A percentile compares a stretch with the other conserved stretches of the same genome.
phyloP scores from a whole-genome alignment of 2,329 filamentous ascomycete genomes.

The Diaporthe amygdali region DNA sequence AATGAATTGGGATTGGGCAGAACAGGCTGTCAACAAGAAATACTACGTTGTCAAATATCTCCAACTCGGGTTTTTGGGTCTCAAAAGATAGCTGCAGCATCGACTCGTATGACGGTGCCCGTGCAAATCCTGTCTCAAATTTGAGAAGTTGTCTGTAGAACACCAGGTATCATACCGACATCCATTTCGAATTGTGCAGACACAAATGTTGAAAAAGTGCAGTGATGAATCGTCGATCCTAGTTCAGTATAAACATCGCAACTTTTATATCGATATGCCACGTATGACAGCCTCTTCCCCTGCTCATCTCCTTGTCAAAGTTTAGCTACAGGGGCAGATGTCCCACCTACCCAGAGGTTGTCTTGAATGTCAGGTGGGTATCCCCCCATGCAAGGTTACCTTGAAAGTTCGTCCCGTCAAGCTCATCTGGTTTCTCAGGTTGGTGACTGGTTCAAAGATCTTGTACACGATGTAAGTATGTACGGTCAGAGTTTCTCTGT shows the following conservation, averaged over 20 bases:
- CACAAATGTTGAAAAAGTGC: too few species aligned
- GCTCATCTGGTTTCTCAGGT: too few species aligned
- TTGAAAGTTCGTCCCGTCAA: too few species aligned
- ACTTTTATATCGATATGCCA: background rate
- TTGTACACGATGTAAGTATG: too few species aligned
- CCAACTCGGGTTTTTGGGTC: background rate
- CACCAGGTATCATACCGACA: background rate
- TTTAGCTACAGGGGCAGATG: too few species aligned
- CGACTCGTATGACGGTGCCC: background rate
- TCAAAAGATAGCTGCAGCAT: background rate
- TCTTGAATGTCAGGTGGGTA: too few species aligned
- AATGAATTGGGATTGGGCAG: background rate
- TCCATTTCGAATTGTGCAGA: background rate
- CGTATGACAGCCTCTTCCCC: too few species aligned
- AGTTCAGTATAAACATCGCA: background rate
- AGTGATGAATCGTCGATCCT: background rate
- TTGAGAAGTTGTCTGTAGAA: background rate
- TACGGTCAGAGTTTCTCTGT: too few species aligned
- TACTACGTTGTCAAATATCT: conserved; percentile 3
- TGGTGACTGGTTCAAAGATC: too few species aligned
- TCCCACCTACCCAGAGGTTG: too few species aligned
- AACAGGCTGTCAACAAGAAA: conserved; percentile 5
- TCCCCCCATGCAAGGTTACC: too few species aligned
- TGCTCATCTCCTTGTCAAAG: too few species aligned
- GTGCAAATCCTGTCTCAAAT: background rate